phyloP scores from a whole-genome alignment of 495 filamentous ascomycete species.

The Talaromyces stipitatus region DNA sequence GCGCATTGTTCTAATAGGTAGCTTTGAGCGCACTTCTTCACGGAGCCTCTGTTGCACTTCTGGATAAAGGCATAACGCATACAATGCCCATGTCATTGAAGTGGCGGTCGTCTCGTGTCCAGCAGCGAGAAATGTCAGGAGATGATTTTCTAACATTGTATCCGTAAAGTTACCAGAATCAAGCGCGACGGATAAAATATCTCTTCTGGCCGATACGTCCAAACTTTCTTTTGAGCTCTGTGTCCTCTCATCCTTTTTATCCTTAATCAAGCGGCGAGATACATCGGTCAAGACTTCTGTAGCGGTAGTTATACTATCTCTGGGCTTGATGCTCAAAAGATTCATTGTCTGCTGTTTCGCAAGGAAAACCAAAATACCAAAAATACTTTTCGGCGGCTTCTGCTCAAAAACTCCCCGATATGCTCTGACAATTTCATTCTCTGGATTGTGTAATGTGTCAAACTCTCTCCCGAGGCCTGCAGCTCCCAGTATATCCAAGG shows the following conservation, averaged over 20 bases:
- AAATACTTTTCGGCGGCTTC: conserved; percentile 5
- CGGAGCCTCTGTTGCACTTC: conserved; percentile 13
- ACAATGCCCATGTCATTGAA: conserved; percentile 17
- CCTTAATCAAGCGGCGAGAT: conserved; percentile 57
- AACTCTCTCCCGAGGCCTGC: conserved; percentile 69
- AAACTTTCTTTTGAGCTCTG: conserved; percentile 40
- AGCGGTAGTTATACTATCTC: conserved; percentile 46
- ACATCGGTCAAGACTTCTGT: conserved; percentile 48
- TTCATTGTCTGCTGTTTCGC: conserved; percentile 26
- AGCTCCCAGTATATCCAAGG: conserved; percentile 71
- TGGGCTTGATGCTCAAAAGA: conserved; percentile 62
- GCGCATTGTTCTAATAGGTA: conserved; percentile 25
- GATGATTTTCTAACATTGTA: conserved; percentile 61
- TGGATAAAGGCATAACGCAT: conserved; percentile 12
- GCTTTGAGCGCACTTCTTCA: conserved; percentile 10
- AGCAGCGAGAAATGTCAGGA: conserved; percentile 74
- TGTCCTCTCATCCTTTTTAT: conserved; percentile 57
- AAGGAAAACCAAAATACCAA: conserved; percentile 32
- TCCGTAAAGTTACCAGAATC: conserved; percentile 57
- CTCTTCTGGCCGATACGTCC: conserved; percentile 28
- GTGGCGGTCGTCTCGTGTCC: conserved; percentile 52
- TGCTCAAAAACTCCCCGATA: conserved; percentile 32
- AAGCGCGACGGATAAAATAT: conserved; percentile 64
- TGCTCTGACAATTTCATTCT: conserved; percentile 31
- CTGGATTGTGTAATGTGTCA: conserved; percentile 49